These are phyloP conservation scores for Cystobasidium onofrii DNA, from an alignment of 768 basidiomycete species.

Conservation along the genomic window DNA sequence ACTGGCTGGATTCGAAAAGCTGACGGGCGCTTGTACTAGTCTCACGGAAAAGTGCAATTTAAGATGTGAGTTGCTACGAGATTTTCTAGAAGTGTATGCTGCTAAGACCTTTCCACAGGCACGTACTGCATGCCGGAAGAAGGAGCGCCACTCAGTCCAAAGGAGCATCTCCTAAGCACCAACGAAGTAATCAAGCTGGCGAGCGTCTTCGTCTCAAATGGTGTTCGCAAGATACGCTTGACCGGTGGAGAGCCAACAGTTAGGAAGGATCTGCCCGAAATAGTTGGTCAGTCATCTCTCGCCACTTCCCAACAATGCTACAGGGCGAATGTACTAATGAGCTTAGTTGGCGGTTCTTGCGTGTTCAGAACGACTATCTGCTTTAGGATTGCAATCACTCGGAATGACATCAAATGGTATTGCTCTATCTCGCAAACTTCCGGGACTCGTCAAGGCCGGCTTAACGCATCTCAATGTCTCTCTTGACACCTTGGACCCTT, in stretches of 20 bases:
- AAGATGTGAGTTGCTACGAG: slow-evolving; percentile 54
- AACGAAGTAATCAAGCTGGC: slow-evolving; percentile 68
- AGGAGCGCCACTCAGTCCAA: slow-evolving; percentile 67
- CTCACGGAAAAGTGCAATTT: slow-evolving; percentile 81
- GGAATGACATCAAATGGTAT: slow-evolving; percentile 82
- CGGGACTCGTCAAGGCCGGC: slow-evolving; percentile 59
- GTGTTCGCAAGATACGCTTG: slow-evolving; percentile 76
- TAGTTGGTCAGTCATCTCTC: slow-evolving; percentile 55
- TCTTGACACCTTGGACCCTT: slow-evolving; percentile 73
- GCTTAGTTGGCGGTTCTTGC: not conserved
- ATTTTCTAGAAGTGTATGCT: no score
- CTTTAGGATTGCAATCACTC: slow-evolving; percentile 59
- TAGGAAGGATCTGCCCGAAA: slow-evolving; percentile 61
- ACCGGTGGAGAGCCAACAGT: slow-evolving; percentile 85
- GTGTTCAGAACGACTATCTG: slow-evolving; percentile 55
- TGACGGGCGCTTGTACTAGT: slow-evolving; percentile 44
- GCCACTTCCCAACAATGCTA: not conserved
- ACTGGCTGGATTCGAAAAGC: not conserved
- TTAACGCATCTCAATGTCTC: slow-evolving; percentile 64
- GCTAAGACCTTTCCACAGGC: slow-evolving; percentile 50
- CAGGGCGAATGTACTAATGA: not conserved
- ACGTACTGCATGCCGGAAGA: slow-evolving; percentile 87
- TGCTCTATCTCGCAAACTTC: slow-evolving; percentile 63
- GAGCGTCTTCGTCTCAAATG: slow-evolving; percentile 65
- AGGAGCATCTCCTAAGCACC: slow-evolving; percentile 61